Base-by-base conservation (phyloP, 345 rosid genomes). In the Salix purpurea region DNA sequence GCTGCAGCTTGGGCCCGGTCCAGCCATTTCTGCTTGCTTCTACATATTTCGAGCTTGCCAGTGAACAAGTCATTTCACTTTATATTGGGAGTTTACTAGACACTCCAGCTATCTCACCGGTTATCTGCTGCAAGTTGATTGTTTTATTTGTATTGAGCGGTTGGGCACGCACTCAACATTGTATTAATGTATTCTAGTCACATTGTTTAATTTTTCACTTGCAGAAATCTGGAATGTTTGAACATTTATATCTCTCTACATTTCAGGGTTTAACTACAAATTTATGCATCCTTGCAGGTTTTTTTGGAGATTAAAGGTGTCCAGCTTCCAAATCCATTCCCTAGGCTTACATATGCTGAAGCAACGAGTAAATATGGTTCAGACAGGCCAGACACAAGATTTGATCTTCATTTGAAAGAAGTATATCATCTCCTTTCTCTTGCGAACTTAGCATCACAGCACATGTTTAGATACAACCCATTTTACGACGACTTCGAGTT, bases 341-440 rank as follows among this genome's bases (percentile, higher is more conserved):
- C 95, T 34, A 90, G 97, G 87, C 92, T 96, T 70, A 91, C 98
- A 64, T 96, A 92, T 83, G 88, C 94, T 62, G 97, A 96, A 80
- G 95, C 98, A 56, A 91, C 93, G 93, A 81, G 81, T 82, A 85
- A 86, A 80, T 96, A 90, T 80, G 98, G 99, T 76, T 91, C 98
- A 69, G 99, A 96, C 85, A 88, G 94, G 81, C 98, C 98, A 44
- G 99, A 96, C 83, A 87, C 86, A 67, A 90, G 99, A 89, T 96
- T 87, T 77, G 97, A 84, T 87, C 94, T 96, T 64, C 91, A 90
- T 87, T 87, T 96, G 89, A 93, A 91, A 86, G 92, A 96, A 70
- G 99, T 93, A 93, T 30, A 83, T 82, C 37, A 60, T 78, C 72
- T 74, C 37, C 81, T 74, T 78, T 65, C 61, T 32, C 69, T 67